A percentile compares a stretch with the other conserved stretches of the same genome.
Evolutionary conservation across 2,329 filamentous ascomycete species (phyloP).

Genomic region (Colletotrichum destructivum): DNA sequence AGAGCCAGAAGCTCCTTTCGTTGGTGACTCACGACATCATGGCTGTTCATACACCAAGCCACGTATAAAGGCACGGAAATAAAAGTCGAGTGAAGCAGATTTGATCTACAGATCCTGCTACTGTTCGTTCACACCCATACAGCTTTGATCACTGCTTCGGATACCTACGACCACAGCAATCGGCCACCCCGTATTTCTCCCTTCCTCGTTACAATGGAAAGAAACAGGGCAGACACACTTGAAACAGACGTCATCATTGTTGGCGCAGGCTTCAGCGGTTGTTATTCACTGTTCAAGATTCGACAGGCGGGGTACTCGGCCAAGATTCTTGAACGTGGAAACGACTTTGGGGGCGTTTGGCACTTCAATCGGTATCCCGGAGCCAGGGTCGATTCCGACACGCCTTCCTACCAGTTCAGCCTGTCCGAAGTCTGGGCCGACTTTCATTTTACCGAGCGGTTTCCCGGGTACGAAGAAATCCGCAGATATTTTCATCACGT

Average conservation of each 20-base stretch:
- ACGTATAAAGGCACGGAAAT: neutral
- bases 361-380: conserved; percentile 54
- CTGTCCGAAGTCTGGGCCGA: conserved; percentile 57
- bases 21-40: neutral
- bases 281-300: conserved; percentile 52
- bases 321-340: conserved; percentile 55
- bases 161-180: neutral
- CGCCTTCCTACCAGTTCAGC: conserved; percentile 54
- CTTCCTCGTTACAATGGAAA: neutral
- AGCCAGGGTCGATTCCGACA: conserved; percentile 56
- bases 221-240: neutral
- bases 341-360: conserved; percentile 21
- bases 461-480: conserved; percentile 57
- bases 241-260: conserved; percentile 46
- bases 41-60: neutral
- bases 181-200: neutral
- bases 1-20: neutral
- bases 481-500: conserved; percentile 63
- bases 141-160: neutral
- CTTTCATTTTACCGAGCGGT: conserved; percentile 60
- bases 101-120: neutral
- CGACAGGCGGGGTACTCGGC: conserved; percentile 52
- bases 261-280: conserved; percentile 47
- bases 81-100: neutral
- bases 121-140: neutral